Percentiles rank a stretch among this genome's conserved stretches.
phyloP scores from a whole-genome alignment of 139 green algal genomes.

The Chlorella sp. region DNA sequence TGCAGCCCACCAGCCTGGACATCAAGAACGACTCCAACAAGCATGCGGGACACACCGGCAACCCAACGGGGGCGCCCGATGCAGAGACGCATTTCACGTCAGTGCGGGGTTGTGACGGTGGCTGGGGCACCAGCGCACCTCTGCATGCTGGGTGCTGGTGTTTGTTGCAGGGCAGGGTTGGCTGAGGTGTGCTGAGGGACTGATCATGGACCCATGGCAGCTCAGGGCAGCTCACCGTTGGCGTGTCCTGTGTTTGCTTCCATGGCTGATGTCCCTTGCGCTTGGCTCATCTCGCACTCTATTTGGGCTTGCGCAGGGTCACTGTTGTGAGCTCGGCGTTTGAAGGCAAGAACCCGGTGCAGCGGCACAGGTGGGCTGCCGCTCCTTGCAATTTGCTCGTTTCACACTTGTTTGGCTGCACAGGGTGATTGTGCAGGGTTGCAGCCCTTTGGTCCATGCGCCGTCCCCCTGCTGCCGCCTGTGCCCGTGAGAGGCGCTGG shows the following conservation, averaged over 20 bases:
- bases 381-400: too few relatives aligned
- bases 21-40: conserved; percentile 61
- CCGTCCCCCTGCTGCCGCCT: too few relatives aligned
- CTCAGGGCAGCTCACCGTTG: background rate
- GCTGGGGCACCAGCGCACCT: too few relatives aligned
- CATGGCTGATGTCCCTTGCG: background rate
- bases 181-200: too few relatives aligned
- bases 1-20: conserved; percentile 35
- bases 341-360: conserved; percentile 50
- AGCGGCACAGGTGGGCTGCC: conserved; percentile 43
- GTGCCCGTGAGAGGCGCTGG: too few relatives aligned
- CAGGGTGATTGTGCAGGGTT: too few relatives aligned
- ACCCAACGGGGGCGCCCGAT: conserved; percentile 57
- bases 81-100: conserved; percentile 70
- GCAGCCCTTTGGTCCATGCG: too few relatives aligned
- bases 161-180: too few relatives aligned
- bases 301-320: conserved; percentile 38
- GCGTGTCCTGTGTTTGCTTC: background rate
- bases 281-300: background rate
- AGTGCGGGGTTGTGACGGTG: too few relatives aligned
- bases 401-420: too few relatives aligned
- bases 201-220: too few relatives aligned
- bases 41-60: conserved; percentile 66
- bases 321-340: conserved; percentile 57
- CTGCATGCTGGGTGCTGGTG: too few relatives aligned